Evolutionary conservation across 192 early-diverging fungal genomes (phyloP), one percentile per base, ranked within the genome.

Genomic region (Chytriomyces sp.): DNA sequence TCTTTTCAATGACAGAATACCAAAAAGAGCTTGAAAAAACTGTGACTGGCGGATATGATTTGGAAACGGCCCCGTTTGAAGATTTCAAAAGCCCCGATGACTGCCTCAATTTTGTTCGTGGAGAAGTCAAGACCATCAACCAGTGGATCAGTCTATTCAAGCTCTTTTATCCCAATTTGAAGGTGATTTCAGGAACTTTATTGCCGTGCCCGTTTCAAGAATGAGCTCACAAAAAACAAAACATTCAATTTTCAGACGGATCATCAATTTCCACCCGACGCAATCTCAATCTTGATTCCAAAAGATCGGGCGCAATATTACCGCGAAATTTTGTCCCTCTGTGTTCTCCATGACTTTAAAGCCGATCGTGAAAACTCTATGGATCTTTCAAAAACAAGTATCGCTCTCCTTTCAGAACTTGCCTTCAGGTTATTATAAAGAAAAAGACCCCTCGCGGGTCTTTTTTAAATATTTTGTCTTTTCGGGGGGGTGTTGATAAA

Each of bases 311-410:
- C 11, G 24, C 10, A 64, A 26, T 64, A 28, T 26, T 64, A 64
- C 63, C 11, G 13, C 11, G 18, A 20, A 13, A 64, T 64, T 24
- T 28, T 64, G 63, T 13, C 11, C 11, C 63, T 64, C 63, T 64
- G 63, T 24, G 11, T 64, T 20, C 13, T 13, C 63, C 63, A 64
- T 26, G 63, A 64, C 24, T 20, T 64, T 13, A 64, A 64, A 43
- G 35, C 63, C 26, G 63, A 28, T 64, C 10, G 24, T 13, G 63
- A 26, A 13, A 26, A 11, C 11, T 20, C 23, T 20, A 13, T 43
- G 18, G 26, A 64, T 64, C 26, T 64, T 13, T 20, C 18, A 13
- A 43, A 20, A 64, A 20, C 20, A 3, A 64, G 63, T 26, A 64
- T 26, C 11, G 63, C 20, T 13, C 63, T 64, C 26, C 24, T 64